A percentile compares a stretch with the other conserved stretches of the same genome.
phyloP scores from a whole-genome alignment of 371 early-diverging fungal species.

The Apophysomyces trapeziformis region DNA sequence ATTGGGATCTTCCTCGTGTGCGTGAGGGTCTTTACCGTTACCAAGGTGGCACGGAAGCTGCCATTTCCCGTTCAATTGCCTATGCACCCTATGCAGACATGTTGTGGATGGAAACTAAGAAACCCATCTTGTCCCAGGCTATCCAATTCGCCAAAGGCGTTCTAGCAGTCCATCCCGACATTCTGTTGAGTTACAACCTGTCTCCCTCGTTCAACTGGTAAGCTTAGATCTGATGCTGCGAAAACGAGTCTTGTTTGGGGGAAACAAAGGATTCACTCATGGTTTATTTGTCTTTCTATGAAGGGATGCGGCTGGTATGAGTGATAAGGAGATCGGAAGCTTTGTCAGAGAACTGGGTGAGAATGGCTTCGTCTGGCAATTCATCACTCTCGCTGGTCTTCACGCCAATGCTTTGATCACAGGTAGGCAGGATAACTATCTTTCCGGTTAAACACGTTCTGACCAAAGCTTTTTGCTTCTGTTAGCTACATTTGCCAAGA shows the following conservation, averaged over 20 bases:
- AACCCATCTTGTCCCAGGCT: conserved; percentile 92
- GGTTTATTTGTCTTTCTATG: neutral
- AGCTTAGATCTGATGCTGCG: conserved; percentile 10
- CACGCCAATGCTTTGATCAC: conserved; percentile 87
- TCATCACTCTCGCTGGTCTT: conserved; percentile 98
- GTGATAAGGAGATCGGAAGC: conserved; percentile 84
- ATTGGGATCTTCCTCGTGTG: conserved; percentile 92
- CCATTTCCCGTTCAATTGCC: conserved; percentile 87
- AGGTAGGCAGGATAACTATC: conserved; percentile 34
- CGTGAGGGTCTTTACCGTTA: conserved; percentile 98
- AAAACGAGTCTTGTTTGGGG: too few species aligned
- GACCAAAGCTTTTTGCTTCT: conserved; percentile 8
- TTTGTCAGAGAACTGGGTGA: conserved; percentile 85
- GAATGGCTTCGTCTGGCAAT: conserved; percentile 97
- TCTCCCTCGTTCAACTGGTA: conserved; percentile 99
- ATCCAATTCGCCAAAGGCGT: conserved; percentile 92
- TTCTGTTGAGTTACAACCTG: conserved; percentile 92
- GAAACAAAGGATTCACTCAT: neutral
- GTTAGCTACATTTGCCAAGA: conserved; percentile 88
- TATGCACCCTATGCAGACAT: conserved; percentile 94
- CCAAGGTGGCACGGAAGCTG: conserved; percentile 93
- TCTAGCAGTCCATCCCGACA: conserved; percentile 57
- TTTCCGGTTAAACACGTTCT: neutral
- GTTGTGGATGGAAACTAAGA: conserved; percentile 98
- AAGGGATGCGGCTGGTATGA: conserved; percentile 89